Evolutionary conservation across 2,329 filamentous ascomycete genomes (phyloP), one percentile per base, ranked within the genome.

Genomic region (Aspergillus intermedius): DNA sequence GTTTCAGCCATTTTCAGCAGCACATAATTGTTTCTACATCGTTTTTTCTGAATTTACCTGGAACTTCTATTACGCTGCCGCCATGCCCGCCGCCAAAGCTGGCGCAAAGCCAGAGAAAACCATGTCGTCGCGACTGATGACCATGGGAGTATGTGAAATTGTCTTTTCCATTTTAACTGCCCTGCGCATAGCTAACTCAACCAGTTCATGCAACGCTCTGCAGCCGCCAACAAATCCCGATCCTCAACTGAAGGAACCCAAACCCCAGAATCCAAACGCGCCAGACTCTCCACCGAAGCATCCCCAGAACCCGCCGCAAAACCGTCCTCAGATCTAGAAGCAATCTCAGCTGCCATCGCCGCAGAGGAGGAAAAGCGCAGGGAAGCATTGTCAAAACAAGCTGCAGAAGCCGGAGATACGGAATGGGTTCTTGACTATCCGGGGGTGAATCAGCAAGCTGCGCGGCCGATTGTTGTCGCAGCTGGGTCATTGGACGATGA

Each of bases 191-290:
- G n/a, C 19, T 40, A 41, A 42, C 12, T 21, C 19, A 22, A 45
- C 30, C 59, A 83, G 75, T 96, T 96, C 66, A 96, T 96, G 91
- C 91, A 95, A 75, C 82, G 91, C 61, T 87, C 87, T 54, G 86
- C 83, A 44, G 82, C 84, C 44, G 80, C 84, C 61, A 51, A 62
- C 69, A 45, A 67, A 52, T 65, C 73, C 74, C 3, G 76, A 50
- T 59, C 60, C 50, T 71, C 44, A 55, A 9, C 83, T 8, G 77
- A 82, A 49, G 70, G 79, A 13, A 47, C 49, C 21, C 49, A 57
- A 17, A 50, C 58, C 1, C 64, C 62, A 1, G 61, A 59, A 2
- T 58, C 68, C 1, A 73, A 73, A 48, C 67, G 70, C 23, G 61
- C 59, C 10, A 64, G 67, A 50, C 37, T 64, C 6, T 70, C 67